phyloP scores from a whole-genome alignment of 331 rosid genomes.

The Erythrophleum ivorense region DNA sequence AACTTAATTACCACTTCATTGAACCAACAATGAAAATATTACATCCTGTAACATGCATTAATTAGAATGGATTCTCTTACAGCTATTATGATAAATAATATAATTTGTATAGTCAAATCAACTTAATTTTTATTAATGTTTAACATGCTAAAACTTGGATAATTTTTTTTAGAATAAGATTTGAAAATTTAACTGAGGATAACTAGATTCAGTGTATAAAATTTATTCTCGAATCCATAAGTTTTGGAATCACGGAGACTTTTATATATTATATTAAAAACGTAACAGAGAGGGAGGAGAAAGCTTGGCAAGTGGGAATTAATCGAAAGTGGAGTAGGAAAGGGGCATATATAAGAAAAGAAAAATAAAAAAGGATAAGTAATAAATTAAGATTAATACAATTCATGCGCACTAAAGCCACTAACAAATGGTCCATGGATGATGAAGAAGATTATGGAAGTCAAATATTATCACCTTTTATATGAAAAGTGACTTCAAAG shows the following conservation, averaged over 20 bases:
- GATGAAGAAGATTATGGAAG: conserved; percentile 42
- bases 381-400: not conserved
- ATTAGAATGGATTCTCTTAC: too few species aligned
- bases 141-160: not conserved
- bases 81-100: too few species aligned
- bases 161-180: too few species aligned
- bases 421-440: conserved; percentile 9
- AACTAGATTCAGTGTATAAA: not conserved
- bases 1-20: too few species aligned
- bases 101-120: too few species aligned
- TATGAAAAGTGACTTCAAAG: conserved; percentile 44
- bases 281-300: too few species aligned
- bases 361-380: not conserved
- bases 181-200: too few species aligned
- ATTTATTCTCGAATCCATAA: not conserved
- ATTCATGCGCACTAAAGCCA: conserved; percentile 39
- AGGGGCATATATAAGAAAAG: not conserved
- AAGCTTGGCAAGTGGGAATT: not conserved
- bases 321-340: not conserved
- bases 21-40: too few species aligned
- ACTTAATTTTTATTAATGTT: too few species aligned
- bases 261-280: not conserved
- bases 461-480: conserved; percentile 54
- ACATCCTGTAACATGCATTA: too few species aligned
- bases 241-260: not conserved